phyloP scores from a whole-genome alignment of 2,329 filamentous ascomycete genomes.

The Dendrostoma leiphaemia region DNA sequence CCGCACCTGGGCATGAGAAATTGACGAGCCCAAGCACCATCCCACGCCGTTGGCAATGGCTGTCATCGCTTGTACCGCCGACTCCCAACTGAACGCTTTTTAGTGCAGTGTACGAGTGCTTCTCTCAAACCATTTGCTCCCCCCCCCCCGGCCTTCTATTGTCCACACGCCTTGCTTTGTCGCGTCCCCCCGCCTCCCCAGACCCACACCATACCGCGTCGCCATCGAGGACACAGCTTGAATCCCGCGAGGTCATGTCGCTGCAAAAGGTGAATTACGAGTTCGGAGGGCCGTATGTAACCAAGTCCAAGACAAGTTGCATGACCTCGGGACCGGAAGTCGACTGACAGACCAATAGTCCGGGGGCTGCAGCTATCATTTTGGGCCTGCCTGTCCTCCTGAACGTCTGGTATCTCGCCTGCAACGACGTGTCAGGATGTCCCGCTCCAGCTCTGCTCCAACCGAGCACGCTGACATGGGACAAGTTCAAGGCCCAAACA shows the following conservation, averaged over 20 bases:
- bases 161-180: too few relatives aligned
- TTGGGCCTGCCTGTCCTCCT: conserved; percentile 20
- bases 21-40: neutral
- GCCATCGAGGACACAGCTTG: too few relatives aligned
- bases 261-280: conserved; percentile 15
- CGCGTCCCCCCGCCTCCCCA: too few relatives aligned
- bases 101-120: too few relatives aligned
- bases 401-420: conserved; percentile 36
- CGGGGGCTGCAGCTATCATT: conserved; percentile 19
- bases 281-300: conserved; percentile 20
- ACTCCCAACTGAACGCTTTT: too few relatives aligned
- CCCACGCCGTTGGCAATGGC: too few relatives aligned
- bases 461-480: conserved; percentile 40
- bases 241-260: conserved; percentile 2
- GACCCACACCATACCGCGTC: too few relatives aligned
- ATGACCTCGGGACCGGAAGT: neutral
- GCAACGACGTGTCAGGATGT: conserved; percentile 53
- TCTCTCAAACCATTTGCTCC: too few relatives aligned
- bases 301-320: neutral
- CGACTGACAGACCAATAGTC: conserved; percentile 1
- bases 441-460: conserved; percentile 48
- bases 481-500: conserved; percentile 44
- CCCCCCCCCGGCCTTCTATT: too few relatives aligned
- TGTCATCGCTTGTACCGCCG: too few relatives aligned
- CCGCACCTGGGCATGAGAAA: neutral